Conservation (phyloP, 371 early-diverging fungal species). For the Mortierella sp. region DNA sequence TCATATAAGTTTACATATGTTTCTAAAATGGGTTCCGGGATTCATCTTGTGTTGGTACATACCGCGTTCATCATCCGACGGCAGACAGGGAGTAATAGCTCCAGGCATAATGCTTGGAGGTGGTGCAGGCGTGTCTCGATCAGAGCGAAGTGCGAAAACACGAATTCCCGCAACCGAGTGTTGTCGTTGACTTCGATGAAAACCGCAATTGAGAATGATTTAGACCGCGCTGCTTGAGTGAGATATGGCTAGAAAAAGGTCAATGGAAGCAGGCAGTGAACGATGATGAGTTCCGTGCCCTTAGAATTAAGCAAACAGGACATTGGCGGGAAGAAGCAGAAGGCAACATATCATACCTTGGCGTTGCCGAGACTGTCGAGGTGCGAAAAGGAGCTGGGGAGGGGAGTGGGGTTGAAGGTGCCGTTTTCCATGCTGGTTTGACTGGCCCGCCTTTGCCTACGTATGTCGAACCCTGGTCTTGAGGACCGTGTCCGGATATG, state of each 20-base stretch:
- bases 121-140: constrained; percentile 74
- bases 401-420: constrained; percentile 71
- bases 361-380: constrained; percentile 49
- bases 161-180: constrained; percentile 66
- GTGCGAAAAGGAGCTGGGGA: constrained; percentile 64
- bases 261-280: background rate
- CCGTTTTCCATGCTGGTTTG: constrained; percentile 78
- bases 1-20: background rate
- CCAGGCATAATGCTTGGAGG: constrained; percentile 67
- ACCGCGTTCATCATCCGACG: constrained; percentile 50
- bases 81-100: constrained; percentile 63
- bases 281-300: background rate
- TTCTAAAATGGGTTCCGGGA: no score
- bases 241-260: constrained; percentile 41
- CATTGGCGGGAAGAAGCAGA: background rate
- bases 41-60: constrained; percentile 5
- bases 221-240: constrained; percentile 64
- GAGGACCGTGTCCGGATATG: constrained; percentile 33
- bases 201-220: constrained; percentile 73
- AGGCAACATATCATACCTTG: constrained; percentile 20
- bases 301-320: background rate
- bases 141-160: constrained; percentile 76
- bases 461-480: constrained; percentile 60
- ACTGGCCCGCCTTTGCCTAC: constrained; percentile 68
- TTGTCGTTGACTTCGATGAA: constrained; percentile 70